Percentiles rank a stretch among this genome's conserved stretches.
phyloP scores from a whole-genome alignment of 2,329 filamentous ascomycete species.

The Colletotrichum sp. region DNA sequence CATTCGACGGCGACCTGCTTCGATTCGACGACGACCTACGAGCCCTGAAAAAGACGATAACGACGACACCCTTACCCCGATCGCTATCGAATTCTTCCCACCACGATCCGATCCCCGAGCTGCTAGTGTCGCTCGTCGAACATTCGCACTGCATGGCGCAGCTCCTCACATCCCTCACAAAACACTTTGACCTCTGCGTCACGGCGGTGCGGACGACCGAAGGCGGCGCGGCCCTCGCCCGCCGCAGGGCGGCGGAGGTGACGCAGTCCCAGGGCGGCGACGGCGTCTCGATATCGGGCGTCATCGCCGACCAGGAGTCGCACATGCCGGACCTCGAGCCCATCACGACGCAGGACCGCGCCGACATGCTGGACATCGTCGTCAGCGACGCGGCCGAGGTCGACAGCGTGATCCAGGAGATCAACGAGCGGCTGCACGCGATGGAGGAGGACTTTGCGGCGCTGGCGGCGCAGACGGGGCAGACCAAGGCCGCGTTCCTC shows the following conservation, averaged over 20 bases:
- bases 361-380: conserved; percentile 84
- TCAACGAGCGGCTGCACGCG: conserved; percentile 75
- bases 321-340: conserved; percentile 64
- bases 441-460: conserved; percentile 76
- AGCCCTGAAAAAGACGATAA: conserved; percentile 63
- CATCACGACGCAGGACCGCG: conserved; percentile 75
- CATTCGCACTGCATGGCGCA: conserved; percentile 85
- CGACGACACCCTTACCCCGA: conserved; percentile 38
- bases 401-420: conserved; percentile 70
- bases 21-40: conserved; percentile 78
- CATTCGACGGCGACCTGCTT: conserved; percentile 77
- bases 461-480: conserved; percentile 67
- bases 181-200: conserved; percentile 92
- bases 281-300: conserved; percentile 67
- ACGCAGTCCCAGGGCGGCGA: conserved; percentile 51
- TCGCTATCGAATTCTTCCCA: conserved; percentile 39
- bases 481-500: conserved; percentile 58
- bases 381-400: conserved; percentile 72
- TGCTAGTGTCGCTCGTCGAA: conserved; percentile 68
- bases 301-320: conserved; percentile 64
- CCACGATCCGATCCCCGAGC: conserved; percentile 50
- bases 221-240: conserved; percentile 73
- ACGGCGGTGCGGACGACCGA: conserved; percentile 91
- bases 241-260: conserved; percentile 70
- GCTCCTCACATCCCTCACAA: conserved; percentile 78